These are phyloP conservation scores for Trichopus zeylanicus DNA, from an alignment of 116 monocot species.

Conservation along the genomic window DNA sequence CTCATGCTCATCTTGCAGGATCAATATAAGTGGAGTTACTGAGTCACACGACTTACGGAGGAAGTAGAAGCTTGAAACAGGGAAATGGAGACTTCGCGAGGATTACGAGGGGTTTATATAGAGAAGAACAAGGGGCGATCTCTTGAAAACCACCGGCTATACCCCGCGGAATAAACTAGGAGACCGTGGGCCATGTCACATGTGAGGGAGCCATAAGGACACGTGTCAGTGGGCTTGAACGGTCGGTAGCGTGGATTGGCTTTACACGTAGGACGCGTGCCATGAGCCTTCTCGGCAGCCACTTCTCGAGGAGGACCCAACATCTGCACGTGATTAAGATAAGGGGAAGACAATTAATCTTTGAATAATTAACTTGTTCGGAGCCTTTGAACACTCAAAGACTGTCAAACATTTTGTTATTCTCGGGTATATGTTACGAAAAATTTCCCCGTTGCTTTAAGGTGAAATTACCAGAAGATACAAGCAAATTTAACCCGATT, in stretches of 20 bases:
- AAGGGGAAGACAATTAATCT: too few relatives aligned
- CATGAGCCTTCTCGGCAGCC: not conserved
- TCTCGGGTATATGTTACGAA: too few relatives aligned
- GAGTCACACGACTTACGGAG: not conserved
- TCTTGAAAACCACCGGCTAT: not conserved
- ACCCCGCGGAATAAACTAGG: not conserved
- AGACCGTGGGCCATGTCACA: not conserved
- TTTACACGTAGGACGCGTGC: not conserved
- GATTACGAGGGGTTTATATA: not conserved
- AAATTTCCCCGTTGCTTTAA: too few relatives aligned
- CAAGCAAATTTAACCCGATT: too few relatives aligned
- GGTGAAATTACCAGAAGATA: too few relatives aligned
- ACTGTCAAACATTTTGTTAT: too few relatives aligned
- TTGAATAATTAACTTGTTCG: too few relatives aligned
- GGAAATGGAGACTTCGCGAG: not conserved
- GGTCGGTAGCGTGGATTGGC: not conserved
- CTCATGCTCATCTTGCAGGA: not conserved
- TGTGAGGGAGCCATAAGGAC: not conserved
- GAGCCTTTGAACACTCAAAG: too few relatives aligned
- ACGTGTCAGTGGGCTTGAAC: not conserved
- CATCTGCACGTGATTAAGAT: too few relatives aligned
- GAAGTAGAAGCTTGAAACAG: not conserved
- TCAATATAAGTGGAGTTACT: too few relatives aligned
- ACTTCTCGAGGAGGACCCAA: too few relatives aligned
- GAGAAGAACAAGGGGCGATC: not conserved